phyloP scores from a whole-genome alignment of 192 early-diverging fungal genomes.

The Dissophora ornata region DNA sequence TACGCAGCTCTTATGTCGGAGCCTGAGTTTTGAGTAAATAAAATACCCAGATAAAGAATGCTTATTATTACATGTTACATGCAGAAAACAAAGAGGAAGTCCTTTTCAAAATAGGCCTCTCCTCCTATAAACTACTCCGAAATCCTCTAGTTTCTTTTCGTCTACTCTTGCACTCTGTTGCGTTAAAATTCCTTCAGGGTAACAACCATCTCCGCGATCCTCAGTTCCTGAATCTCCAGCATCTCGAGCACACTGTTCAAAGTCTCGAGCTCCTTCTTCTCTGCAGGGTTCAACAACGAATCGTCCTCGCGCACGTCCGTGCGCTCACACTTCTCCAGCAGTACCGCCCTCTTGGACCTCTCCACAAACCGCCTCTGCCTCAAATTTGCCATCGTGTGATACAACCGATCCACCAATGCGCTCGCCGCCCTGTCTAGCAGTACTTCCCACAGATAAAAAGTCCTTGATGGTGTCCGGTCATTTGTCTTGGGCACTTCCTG shows the following conservation, averaged over 20 bases:
- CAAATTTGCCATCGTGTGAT: slow-evolving; percentile 69
- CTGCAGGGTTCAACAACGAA: slow-evolving; percentile 60
- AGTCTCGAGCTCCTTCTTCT: slow-evolving; percentile 59
- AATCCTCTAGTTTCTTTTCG: too few species aligned
- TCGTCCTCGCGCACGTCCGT: slow-evolving; percentile 70
- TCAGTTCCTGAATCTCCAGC: slow-evolving; percentile 61
- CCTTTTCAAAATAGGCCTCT: too few species aligned
- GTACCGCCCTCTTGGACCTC: slow-evolving; percentile 53
- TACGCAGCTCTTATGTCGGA: slow-evolving; percentile 12
- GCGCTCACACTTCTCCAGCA: slow-evolving; percentile 73
- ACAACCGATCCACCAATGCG: slow-evolving; percentile 61
- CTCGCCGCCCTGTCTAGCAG: slow-evolving; percentile 61
- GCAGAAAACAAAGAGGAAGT: neutral
- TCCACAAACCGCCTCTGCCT: slow-evolving; percentile 66
- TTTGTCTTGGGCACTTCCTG: slow-evolving; percentile 78
- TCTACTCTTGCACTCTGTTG: too few species aligned
- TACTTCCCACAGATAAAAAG: slow-evolving; percentile 78
- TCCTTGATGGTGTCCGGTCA: slow-evolving; percentile 80
- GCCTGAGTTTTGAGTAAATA: neutral
- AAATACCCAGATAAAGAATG: slow-evolving; percentile 2
- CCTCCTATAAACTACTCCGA: too few species aligned
- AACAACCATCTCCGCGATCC: slow-evolving; percentile 58
- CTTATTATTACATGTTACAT: slow-evolving; percentile 16
- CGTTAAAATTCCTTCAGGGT: slow-evolving; percentile 62
- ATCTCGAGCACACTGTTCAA: slow-evolving; percentile 57